Conservation (phyloP, 352 stramenopile species). For the Phytophthora kernoviae region DNA sequence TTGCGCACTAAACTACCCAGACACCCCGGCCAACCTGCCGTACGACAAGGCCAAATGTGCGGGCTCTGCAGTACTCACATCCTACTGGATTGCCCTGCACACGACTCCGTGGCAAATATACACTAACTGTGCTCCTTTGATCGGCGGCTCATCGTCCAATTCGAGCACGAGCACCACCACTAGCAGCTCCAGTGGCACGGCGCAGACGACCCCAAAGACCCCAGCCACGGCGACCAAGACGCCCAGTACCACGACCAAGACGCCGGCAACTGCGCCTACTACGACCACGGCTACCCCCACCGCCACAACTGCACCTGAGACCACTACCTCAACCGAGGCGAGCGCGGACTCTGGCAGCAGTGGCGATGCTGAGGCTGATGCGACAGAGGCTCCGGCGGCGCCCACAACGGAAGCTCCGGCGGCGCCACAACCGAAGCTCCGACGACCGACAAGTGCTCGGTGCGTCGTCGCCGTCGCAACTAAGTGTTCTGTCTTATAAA, state of each 20-base stretch:
- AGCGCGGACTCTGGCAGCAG: slow-evolving; percentile 11
- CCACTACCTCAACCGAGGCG: slow-evolving; percentile 2
- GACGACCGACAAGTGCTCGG: slow-evolving; percentile 36
- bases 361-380: slow-evolving; percentile 14
- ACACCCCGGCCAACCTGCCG: slow-evolving; percentile 38
- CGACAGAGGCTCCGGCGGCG: slow-evolving; percentile 13
- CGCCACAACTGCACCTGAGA: slow-evolving; percentile 10
- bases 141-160: slow-evolving; percentile 17
- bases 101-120: slow-evolving; percentile 53
- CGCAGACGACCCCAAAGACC: slow-evolving; percentile 2
- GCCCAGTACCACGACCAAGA: slow-evolving; percentile 12
- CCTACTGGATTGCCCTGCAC: slow-evolving; percentile 56
- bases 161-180: slow-evolving; percentile 18
- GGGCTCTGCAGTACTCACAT: slow-evolving; percentile 35
- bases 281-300: slow-evolving; percentile 15
- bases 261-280: slow-evolving; percentile 1
- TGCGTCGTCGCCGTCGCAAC: slow-evolving; percentile 32
- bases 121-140: slow-evolving; percentile 46
- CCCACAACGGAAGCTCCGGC: slow-evolving; percentile 10
- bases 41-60: slow-evolving; percentile 48
- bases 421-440: slow-evolving; percentile 14
- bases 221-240: slow-evolving; percentile 3
- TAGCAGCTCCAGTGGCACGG: slow-evolving; percentile 6
- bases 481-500: slow-evolving; percentile 14
- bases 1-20: slow-evolving; percentile 37